Base-by-base conservation (phyloP, 768 basidiomycete species). In the Sporobolomyces phaffii region DNA sequence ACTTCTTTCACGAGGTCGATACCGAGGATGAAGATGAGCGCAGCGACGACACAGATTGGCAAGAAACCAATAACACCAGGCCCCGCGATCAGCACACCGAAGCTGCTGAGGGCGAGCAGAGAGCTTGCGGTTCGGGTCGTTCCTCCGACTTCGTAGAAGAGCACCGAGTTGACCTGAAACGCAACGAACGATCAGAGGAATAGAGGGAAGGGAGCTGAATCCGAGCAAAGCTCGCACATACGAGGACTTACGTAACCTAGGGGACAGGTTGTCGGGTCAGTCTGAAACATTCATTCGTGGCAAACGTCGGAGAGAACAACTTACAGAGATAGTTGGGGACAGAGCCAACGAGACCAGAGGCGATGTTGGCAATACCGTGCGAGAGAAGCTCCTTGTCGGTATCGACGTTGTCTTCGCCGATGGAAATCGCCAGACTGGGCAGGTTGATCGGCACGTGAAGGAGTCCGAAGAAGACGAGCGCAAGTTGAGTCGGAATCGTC, bases 81-180 rank as follows among this genome's bases (percentile, higher is more conserved):
- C 5, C 94, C 94, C 41, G 90, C 79, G 36, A 91, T 77, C 65
- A 98, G 81, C 48, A 99, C 79, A 1, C 78, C 10, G 80, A 80
- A 33, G 4, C 88, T 92, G 9, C 85, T 86, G 14, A 84, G 75
- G 1, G 90, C 91, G 20, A 99, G 85, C 78, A 98, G 78, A 70
- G 93, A 85, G 7, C 91, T 89, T 2, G 93, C 85, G 24, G 91
- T 77, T 17, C 94, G 82, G 3, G 85, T 92, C 11, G 83, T 85
- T 5, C 94, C 94, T 2, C 94, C 93, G 22, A 96, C 89, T 38
- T 92, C 88, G 78, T 96, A 97, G 77, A 98, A 94, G 67, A 81
- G 74, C 1, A 81, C 78, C 15, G 79, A 78, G 65, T 80, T 81
- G 73, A 80, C 79, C 68, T 80, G 79, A 22, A 24, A 33, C 13